Evolutionary conservation across 2,329 filamentous ascomycete genomes (phyloP), one percentile per base, ranked within the genome.

Genomic region (Myotisia sp.): DNA sequence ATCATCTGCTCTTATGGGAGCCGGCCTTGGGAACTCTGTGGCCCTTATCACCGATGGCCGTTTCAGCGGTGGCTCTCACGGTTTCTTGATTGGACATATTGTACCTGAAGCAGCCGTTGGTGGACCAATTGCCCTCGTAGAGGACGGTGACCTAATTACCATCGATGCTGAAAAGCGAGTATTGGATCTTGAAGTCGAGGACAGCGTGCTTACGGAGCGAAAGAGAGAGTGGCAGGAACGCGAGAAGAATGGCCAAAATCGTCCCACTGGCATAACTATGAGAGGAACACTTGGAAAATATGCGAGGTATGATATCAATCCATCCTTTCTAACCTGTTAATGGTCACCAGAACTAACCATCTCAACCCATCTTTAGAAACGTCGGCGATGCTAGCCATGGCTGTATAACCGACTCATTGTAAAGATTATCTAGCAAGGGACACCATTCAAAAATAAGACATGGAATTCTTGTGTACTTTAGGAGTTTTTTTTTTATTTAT

Each of bases 81-180:
- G 51, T 2, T 54, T 54, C 38, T 29, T 54, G 37, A 54, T 54
- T n/a, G 51, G 51, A 4, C 51, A 54, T 50, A 83, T 94, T 9
- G 80, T 81, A 2, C 87, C 87, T 2, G 87, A 95, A 58, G 87
- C 87, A 0, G 83, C 81, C 1, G 77, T 79, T 1, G 87, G 87
- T 10, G 87, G 87, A 0, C 86, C 87, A 1, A 85, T 95, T 50
- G 86, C 80, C 0, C 62, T 92, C 4, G 82, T 94, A 2, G 54
- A 64, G 46, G 71, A 92, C 47, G 87, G 83, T 2, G 87, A 95
- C 56, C 58, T 71, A 17, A 74, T 95, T 33, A 85, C 80, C 3
- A 94, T 95, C 49, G 81, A 90, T 52, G 85, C 86, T 0, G 74
- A 82, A 46, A 73, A 43, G 18, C 37, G 42, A 18, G 9, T 39